Evolutionary conservation across 75 land plant genomes (phyloP).

Genomic region (Sequoia sempervirens): DNA sequence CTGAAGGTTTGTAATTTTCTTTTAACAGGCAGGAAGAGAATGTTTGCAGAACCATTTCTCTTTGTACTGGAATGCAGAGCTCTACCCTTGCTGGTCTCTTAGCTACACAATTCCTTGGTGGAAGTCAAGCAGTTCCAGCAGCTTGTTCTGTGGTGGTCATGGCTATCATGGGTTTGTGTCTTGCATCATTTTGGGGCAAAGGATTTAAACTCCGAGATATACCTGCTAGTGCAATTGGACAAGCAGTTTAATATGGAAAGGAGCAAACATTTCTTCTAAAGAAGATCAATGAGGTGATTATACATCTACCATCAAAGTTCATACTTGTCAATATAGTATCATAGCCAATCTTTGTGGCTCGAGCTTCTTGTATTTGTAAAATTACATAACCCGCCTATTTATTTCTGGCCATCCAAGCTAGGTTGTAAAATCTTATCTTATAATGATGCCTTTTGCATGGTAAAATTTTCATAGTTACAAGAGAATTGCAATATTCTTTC

Average conservation of each 20-base stretch:
- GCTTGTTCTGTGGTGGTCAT: conserved; percentile 96
- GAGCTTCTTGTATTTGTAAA: not conserved
- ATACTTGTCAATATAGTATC: not conserved
- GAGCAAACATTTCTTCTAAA: not conserved
- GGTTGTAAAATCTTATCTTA: not conserved
- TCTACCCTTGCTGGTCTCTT: conserved; percentile 95
- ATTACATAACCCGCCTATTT: not conserved
- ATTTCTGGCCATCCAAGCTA: not conserved
- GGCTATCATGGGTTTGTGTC: conserved; percentile 91
- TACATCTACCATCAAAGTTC: not conserved
- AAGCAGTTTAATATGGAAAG: not conserved
- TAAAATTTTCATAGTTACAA: not conserved
- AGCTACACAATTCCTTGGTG: conserved; percentile 91
- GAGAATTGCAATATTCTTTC: not conserved
- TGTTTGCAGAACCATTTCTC: conserved; percentile 69
- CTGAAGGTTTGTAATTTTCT: not conserved
- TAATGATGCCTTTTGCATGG: not conserved
- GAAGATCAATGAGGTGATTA: not conserved
- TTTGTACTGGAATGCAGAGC: conserved; percentile 99
- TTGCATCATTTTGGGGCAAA: conserved; percentile 95
- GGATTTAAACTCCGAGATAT: conserved; percentile 58
- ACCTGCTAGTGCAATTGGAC: conserved; percentile 6
- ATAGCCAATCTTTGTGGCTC: not conserved
- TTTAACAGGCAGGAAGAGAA: conserved; percentile 71
- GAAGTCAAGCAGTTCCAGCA: conserved; percentile 91